Evolutionary conservation across 1,139 yeast species (phyloP), one percentile per base, ranked within the genome.

Genomic region (Hanseniaspora sp.): DNA sequence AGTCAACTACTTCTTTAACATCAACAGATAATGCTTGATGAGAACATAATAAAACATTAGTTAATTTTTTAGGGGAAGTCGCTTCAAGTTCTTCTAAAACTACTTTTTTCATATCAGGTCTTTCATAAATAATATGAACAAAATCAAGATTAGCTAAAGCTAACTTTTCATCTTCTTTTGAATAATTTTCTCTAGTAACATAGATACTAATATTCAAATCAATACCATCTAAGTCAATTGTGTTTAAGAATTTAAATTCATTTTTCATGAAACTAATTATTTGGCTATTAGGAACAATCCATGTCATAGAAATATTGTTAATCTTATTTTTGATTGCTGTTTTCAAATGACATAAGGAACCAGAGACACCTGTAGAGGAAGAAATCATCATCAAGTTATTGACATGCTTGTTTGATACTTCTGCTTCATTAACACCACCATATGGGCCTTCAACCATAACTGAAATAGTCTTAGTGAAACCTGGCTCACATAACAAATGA

Each of bases 281-380:
- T 54, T 69, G 68, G 59, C 71, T 70, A 57, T 74, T 71, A 61
- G 76, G 74, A 45, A 77, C 70, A 40, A 71, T 68, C 82, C 82
- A 78, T 63, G 73, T 69, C 41, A 78, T 63, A 61, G 74, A 75
- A 46, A 75, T 66, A n/a, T 56, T 52, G 17, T 52, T 35, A 17
- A 54, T 42, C 5, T 55, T 48, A n/a, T 54, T 54, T 47, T 56
- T 54, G 1, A 61, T 60, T 9, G 69, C 58, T 17, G 62, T 63
- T 48, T 62, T 52, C 15, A 69, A 69, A 52, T 69, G 67, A n/a
- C 67, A 64, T 55, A 61, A 67, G 15, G 68, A 66, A 54, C 83
- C 82, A 5, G 94, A 83, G 58, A 84, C 75, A 63, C 95, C 94
- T 56, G 82, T 80, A 54, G 88, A 87, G 59, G 87, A 83, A 0